Base-by-base conservation (phyloP, 805 yeast species). In the Kluyveromyces siamensis region DNA sequence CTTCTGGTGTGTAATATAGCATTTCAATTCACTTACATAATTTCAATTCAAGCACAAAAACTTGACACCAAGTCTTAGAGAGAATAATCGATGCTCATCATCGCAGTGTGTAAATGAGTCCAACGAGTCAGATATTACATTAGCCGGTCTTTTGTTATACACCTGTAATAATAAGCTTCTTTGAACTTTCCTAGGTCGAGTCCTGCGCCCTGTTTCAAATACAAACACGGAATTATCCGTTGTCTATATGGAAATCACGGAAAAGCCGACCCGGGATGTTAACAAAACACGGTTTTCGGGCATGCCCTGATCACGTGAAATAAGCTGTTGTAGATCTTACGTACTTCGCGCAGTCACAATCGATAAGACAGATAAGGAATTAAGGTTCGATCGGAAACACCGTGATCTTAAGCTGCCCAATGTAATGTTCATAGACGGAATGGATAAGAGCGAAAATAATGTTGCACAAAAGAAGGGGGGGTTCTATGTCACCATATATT, bases 1-100 rank as follows among this genome's bases (percentile, higher is more conserved):
- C 96, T 11, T 84, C 91, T 8, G 96, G 96, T 10, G 93, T 84
- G 8, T 87, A 62, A 61, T 42, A 7, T 7, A 30, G 35, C 35
- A 30, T 30, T 11, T 30, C 36, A 30, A 30, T 30, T 30, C 35
- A 30, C 35, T 30, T 30, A 41, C 47, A 44, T 27, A 42, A 27
- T 11, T 13, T 30, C 40, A 30, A 30, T 30, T 30, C 35, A 30
- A 11, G 35, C 35, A 30, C 35, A 30, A 30, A 10, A 30, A 4
- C 14, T 11, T 7, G 19, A 41, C 8, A 11, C 6, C 25, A 21
- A 21, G 25, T 21, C 25, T 21, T 4, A 21, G 25, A 6, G 6
- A 21, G 6, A 21, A 21, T 6, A 3, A 21, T 21, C 25, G 25
- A 21, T 21, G 25, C 25, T 21, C 25, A 21, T 21, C 3, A 3